Evolutionary conservation across 2,329 filamentous ascomycete species (phyloP), one percentile per base, ranked within the genome.

Genomic region (Fusarium sp.): DNA sequence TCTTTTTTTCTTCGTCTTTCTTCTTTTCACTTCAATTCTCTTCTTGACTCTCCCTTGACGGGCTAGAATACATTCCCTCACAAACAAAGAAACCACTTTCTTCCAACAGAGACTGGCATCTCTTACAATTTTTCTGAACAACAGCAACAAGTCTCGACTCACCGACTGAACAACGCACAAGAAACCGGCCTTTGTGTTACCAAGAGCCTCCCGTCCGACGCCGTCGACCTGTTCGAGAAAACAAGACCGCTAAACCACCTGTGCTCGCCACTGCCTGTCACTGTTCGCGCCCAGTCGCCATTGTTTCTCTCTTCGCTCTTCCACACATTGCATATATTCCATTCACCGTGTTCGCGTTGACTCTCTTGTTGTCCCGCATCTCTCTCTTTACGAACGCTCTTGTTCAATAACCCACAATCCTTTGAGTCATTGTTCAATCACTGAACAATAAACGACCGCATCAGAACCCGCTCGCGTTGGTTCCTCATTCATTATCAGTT

Each of bases 61-160:
- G 66, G 66, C 66, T 65, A n/a, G 66, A 62, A 59, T 55, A 68
- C 52, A 63, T 67, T 68, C 65, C 65, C 62, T 68, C 54, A 65
- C 44, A 68, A 56, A 30, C 51, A 55, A 60, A 39, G 50, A 34
- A 44, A 23, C 47, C 15, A 52, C 32, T 55, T 50, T 40, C 47
- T 69, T 68, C 52, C 44, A 64, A 69, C 58, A 40, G 66, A 62
- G 53, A 50, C 57, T 64, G 67, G 62, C 42, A 36, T 67, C 49
- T 30, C 15, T 45, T 34, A 23, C 26, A 28, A 28, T 42, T 50
- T 57, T 60, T 42, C 24, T 57, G 56, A 54, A 53, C 26, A 47
- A 48, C 45, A 56, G 24, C 43, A 32, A 32, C 28, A 32, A 32
- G 28, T 28, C 46, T 54, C 44, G 32, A 59, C 49, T 61, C 56